A percentile compares a stretch with the other conserved stretches of the same genome.
Evolutionary conservation across 2,329 filamentous ascomycete genomes (phyloP).

Genomic region (Leptographium wingfieldii): DNA sequence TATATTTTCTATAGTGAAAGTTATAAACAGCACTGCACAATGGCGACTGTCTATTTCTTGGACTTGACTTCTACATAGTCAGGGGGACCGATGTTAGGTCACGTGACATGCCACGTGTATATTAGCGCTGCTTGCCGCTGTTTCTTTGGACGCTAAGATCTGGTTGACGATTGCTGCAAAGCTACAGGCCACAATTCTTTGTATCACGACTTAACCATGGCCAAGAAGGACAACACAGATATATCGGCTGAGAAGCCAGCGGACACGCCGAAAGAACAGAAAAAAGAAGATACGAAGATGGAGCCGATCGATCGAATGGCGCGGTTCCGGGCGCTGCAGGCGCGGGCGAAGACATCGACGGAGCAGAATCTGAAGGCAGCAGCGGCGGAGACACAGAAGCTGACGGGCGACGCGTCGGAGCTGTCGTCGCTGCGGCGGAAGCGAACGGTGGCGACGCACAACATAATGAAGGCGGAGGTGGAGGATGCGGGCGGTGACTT

Average conservation of each 20-base stretch:
- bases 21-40: too few relatives aligned
- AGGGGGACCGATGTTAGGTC: too few relatives aligned
- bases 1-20: too few relatives aligned
- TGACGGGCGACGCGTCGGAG: slow-evolving; percentile 64
- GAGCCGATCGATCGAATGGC: slow-evolving; percentile 49
- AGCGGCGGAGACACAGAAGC: slow-evolving; percentile 66
- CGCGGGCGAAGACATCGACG: slow-evolving; percentile 60
- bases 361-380: slow-evolving; percentile 73
- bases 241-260: neutral
- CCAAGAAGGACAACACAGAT: neutral
- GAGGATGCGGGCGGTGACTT: slow-evolving; percentile 82
- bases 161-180: neutral
- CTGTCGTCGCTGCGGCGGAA: slow-evolving; percentile 71
- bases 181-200: neutral
- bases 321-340: slow-evolving; percentile 78
- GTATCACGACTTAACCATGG: neutral
- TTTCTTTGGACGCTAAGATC: too few relatives aligned
- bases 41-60: too few relatives aligned
- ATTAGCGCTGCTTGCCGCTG: too few relatives aligned
- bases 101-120: too few relatives aligned
- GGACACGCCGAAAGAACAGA: neutral
- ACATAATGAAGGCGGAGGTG: slow-evolving; percentile 83
- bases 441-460: slow-evolving; percentile 79
- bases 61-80: too few relatives aligned
- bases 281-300: neutral